Evolutionary conservation across 2,329 filamentous ascomycete genomes (phyloP).

Genomic region (Apiospora sp.): DNA sequence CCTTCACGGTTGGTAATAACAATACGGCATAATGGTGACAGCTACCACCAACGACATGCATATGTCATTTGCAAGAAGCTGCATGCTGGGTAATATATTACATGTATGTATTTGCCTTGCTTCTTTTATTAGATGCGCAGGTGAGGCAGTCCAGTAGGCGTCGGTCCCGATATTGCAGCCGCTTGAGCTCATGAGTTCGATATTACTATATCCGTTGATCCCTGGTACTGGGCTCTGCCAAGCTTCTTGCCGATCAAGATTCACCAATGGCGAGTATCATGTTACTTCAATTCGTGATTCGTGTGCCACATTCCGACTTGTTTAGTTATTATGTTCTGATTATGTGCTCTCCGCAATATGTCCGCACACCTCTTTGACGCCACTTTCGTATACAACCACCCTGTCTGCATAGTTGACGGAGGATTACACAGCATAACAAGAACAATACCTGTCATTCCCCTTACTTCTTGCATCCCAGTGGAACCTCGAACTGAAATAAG

Average conservation of each 20-base stretch:
- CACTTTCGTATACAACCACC: neutral
- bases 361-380: neutral
- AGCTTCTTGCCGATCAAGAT: neutral
- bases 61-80: neutral
- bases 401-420: neutral
- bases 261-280: neutral
- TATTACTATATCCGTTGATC: neutral
- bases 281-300: neutral
- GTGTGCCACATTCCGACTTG: neutral
- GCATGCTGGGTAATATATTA: neutral
- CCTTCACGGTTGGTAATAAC: neutral
- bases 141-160: conserved; percentile 10
- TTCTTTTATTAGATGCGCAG: neutral
- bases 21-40: neutral
- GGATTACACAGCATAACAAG: neutral
- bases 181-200: neutral
- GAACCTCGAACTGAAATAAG: conserved; percentile 4
- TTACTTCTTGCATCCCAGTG: conserved; percentile 4
- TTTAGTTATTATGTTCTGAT: neutral
- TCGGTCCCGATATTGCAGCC: neutral
- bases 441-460: conserved; percentile 4
- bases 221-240: conserved; percentile 7
- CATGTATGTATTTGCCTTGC: neutral
- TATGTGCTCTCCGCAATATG: neutral
- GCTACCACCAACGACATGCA: neutral